These are phyloP conservation scores for Bretziella fagacearum DNA, from an alignment of 2,329 filamentous ascomycete species.

Conservation along the genomic window DNA sequence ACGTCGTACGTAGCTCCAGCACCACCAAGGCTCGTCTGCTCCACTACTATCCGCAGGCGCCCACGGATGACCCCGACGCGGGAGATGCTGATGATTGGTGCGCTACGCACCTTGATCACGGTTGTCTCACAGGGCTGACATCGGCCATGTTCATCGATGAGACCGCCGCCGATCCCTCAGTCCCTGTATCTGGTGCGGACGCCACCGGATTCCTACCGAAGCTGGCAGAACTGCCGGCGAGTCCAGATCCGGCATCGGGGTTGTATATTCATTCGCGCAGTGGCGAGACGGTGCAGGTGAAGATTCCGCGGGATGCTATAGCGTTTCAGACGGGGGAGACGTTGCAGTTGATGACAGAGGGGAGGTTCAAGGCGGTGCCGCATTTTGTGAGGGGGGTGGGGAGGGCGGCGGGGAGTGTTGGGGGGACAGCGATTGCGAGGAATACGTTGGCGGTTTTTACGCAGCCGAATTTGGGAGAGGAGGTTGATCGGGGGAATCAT, in stretches of 20 bases:
- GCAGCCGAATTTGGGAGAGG: constrained; percentile 77
- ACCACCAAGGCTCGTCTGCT: constrained; percentile 83
- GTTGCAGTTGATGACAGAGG: constrained; percentile 76
- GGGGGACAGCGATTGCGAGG: constrained; percentile 38
- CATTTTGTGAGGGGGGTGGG: constrained; percentile 78
- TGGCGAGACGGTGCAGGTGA: constrained; percentile 72
- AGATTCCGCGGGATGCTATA: constrained; percentile 78
- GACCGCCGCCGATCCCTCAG: constrained; percentile 24
- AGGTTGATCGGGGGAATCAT: constrained; percentile 50
- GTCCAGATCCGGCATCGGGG: constrained; percentile 70
- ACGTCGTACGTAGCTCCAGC: constrained; percentile 66
- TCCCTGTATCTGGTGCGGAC: constrained; percentile 19
- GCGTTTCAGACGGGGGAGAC: constrained; percentile 94
- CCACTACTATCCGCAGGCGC: constrained; percentile 69
- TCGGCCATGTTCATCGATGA: constrained; percentile 96
- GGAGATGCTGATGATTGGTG: constrained; percentile 77
- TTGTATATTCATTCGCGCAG: constrained; percentile 86
- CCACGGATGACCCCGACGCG: constrained; percentile 21
- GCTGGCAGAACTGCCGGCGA: constrained; percentile 53
- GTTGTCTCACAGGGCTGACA: constrained; percentile 84
- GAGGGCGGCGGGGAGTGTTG: constrained; percentile 29
- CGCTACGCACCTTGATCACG: constrained; percentile 76
- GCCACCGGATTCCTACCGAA: constrained; percentile 25
- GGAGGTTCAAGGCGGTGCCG: constrained; percentile 82
- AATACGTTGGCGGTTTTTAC: constrained; percentile 96